Base-by-base conservation (phyloP, 305 asterid species). In the Solanum hybrid region DNA sequence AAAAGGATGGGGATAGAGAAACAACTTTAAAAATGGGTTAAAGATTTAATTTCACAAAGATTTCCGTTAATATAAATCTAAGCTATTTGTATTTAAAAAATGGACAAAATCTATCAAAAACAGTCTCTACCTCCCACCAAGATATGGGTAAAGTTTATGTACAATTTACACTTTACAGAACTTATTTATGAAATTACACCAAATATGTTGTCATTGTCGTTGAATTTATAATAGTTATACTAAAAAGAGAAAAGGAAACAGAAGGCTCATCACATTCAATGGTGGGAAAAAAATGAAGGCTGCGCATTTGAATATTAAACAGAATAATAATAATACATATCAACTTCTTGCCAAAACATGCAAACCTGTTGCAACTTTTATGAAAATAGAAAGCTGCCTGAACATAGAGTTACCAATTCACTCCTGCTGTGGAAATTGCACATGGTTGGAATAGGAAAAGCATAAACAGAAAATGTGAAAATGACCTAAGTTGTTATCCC, bases 91-190 rank as follows among this genome's bases (percentile, higher is more conserved):
- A 37, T 37, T 37, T 37, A 37, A 37, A 37, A 37, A 37, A 37
- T 37, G 40, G 40, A 37, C 40, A 56, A 56, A 56, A 20, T 2
- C 4, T 10, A 69, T 69, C 8, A 0, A n/a, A 24, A 69, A 69
- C 0, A 69, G 1, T 24, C 1, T 11, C 4, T 64, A 22, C 27
- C 72, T 64, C 3, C 5, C 26, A 46, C 9, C 66, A 64, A 22
- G 2, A 64, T 22, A 8, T 64, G 12, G 12, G 12, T 64, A 64
- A 64, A 20, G 27, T 64, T 8, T 7, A 64, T 22, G 72, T 20
- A 64, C 11, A 64, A 20, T 8, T 20, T 64, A 22, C 12, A 20
- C 72, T 64, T 0, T 0, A 0, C 69, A 56, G 0, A 56, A 1
- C 10, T 17, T 0, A 56, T 17, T 56, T 51, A 51, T 51, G 66